phyloP scores from a whole-genome alignment of 2,329 filamentous ascomycete species.

The Arthrobotrys iridis region DNA sequence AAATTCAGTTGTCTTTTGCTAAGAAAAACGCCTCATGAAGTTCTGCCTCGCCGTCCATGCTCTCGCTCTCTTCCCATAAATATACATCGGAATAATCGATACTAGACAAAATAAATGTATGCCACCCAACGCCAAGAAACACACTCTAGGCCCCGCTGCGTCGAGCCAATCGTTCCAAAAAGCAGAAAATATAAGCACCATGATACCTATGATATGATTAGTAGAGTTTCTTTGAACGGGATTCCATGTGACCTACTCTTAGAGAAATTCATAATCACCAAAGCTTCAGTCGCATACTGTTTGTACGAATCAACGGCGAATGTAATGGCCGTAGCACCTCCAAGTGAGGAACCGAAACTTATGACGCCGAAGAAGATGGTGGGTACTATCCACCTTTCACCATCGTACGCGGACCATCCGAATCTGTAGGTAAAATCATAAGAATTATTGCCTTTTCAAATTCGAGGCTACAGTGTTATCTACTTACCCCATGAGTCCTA shows the following conservation, averaged over 20 bases:
- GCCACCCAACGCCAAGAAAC: slow-evolving; percentile 80
- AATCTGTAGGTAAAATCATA: slow-evolving; percentile 64
- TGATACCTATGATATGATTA: slow-evolving; percentile 74
- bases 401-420: slow-evolving; percentile 84
- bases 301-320: slow-evolving; percentile 94
- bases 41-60: slow-evolving; percentile 94
- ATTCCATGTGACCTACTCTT: slow-evolving; percentile 71
- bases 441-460: background rate
- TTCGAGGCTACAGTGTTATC: background rate
- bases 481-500: slow-evolving; percentile 80
- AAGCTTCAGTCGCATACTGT: slow-evolving; percentile 90
- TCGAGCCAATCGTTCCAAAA: slow-evolving; percentile 89
- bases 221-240: slow-evolving; percentile 46
- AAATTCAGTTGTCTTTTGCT: too few relatives aligned
- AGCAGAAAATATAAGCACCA: slow-evolving; percentile 86
- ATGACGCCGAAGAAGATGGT: slow-evolving; percentile 92
- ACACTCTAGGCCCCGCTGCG: slow-evolving; percentile 77
- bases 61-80: slow-evolving; percentile 86
- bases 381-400: slow-evolving; percentile 86
- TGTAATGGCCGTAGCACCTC: slow-evolving; percentile 89
- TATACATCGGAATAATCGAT: slow-evolving; percentile 88
- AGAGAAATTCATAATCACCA: slow-evolving; percentile 92
- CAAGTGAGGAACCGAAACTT: slow-evolving; percentile 89
- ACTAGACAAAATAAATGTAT: slow-evolving; percentile 82
- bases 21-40: slow-evolving; percentile 80